Conservation (phyloP, 768 basidiomycete genomes). For the Lyophyllum shimeji region DNA sequence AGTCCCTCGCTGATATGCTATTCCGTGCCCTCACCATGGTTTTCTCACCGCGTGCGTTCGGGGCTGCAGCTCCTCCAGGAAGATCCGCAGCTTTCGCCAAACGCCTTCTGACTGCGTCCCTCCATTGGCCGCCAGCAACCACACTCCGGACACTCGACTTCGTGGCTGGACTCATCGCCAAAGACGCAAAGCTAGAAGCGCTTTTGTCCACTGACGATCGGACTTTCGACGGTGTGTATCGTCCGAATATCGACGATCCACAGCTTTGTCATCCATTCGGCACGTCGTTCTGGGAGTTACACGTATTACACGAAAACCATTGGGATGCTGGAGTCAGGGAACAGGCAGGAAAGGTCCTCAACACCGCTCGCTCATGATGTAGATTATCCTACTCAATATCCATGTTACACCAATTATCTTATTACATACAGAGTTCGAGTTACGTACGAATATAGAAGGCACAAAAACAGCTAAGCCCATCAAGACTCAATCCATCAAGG, state of each 20-base stretch:
- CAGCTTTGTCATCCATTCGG: slow-evolving; percentile 80
- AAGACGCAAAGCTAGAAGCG: slow-evolving; percentile 79
- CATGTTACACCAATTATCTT: slow-evolving; percentile 20
- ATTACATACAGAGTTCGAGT: slow-evolving; percentile 8
- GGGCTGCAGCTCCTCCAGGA: slow-evolving; percentile 57
- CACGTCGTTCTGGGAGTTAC: slow-evolving; percentile 84
- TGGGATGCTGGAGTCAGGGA: slow-evolving; percentile 67
- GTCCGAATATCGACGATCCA: slow-evolving; percentile 86
- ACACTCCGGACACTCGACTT: slow-evolving; percentile 74
- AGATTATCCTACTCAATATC: slow-evolving; percentile 9
- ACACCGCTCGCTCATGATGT: slow-evolving; percentile 37
- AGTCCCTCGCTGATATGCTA: slow-evolving; percentile 63
- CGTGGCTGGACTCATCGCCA: slow-evolving; percentile 66
- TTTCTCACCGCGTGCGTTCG: slow-evolving; percentile 72
- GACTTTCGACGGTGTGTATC: slow-evolving; percentile 80
- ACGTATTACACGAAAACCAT: slow-evolving; percentile 58
- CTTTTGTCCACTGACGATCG: slow-evolving; percentile 88
- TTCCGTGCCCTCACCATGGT: slow-evolving; percentile 83
- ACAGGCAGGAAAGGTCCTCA: slow-evolving; percentile 60
- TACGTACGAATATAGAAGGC: slow-evolving; percentile 9
- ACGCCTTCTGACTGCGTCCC: slow-evolving; percentile 76
- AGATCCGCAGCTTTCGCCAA: slow-evolving; percentile 92
- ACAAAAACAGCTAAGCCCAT: slow-evolving; percentile 8
- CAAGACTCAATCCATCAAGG: slow-evolving; percentile 6
- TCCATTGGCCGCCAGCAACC: slow-evolving; percentile 75